Conservation (phyloP, 2,329 filamentous ascomycete genomes). For the Pseudopyrenochaeta lycopersici region DNA sequence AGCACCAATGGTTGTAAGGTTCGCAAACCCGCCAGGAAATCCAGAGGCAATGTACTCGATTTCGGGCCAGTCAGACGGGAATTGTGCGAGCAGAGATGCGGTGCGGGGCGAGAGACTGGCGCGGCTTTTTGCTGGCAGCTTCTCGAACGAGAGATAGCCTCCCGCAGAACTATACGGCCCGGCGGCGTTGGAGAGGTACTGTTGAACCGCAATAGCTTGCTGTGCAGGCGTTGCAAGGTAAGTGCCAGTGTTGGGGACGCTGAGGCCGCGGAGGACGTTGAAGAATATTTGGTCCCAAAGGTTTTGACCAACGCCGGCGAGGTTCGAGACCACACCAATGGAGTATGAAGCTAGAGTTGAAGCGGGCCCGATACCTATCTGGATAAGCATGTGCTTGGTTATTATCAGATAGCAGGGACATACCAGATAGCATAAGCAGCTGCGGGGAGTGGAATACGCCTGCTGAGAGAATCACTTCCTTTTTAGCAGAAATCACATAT, state of each 20-base stretch:
- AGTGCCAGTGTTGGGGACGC: conserved; percentile 27
- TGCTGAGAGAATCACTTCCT: conserved; percentile 56
- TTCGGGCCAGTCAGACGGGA: conserved; percentile 27
- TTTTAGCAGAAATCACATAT: conserved; percentile 30
- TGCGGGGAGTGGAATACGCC: conserved; percentile 54
- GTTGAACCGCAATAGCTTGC: conserved; percentile 14
- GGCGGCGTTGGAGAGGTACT: conserved; percentile 20
- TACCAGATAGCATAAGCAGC: conserved; percentile 44
- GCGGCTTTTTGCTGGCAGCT: conserved; percentile 21
- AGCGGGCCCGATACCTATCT: conserved; percentile 47
- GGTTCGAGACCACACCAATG: conserved; percentile 31
- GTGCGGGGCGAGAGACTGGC: conserved; percentile 16
- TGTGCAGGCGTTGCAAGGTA: conserved; percentile 23
- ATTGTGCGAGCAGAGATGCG: conserved; percentile 12
- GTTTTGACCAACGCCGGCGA: conserved; percentile 40
- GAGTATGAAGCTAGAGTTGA: conserved; percentile 15
- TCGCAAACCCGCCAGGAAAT: conserved; percentile 20
- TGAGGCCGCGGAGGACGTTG: conserved; percentile 24
- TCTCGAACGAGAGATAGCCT: conserved; percentile 32
- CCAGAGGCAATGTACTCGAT: conserved; percentile 30
- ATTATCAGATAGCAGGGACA: not conserved
- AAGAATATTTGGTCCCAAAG: conserved; percentile 34
- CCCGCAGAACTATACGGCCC: conserved; percentile 31
- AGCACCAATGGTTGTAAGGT: conserved; percentile 18
- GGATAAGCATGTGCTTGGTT: no score